Evolutionary conservation across 306 rosid species (phyloP).

Genomic region (Begonia peltatifolia): DNA sequence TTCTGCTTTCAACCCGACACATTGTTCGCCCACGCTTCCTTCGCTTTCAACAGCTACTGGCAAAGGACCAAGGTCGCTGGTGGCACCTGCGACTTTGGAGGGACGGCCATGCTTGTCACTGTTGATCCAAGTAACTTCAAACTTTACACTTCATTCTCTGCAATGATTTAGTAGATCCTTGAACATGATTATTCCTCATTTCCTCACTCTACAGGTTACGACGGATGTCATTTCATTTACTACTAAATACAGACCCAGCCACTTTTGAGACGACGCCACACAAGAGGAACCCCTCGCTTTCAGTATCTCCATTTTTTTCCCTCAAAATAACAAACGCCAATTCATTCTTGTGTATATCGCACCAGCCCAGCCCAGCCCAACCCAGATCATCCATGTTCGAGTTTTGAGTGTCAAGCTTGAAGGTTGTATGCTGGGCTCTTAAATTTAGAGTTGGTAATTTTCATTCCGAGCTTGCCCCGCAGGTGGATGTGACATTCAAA

Average conservation of each 20-base stretch:
- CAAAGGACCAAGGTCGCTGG: slow-evolving; percentile 63
- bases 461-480: too few relatives aligned
- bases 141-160: not conserved
- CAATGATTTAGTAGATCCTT: not conserved
- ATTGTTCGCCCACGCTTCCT: slow-evolving; percentile 69
- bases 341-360: too few relatives aligned
- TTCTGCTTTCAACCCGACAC: slow-evolving; percentile 57
- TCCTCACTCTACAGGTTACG: not conserved
- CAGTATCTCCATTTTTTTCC: too few relatives aligned
- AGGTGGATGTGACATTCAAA: too few relatives aligned
- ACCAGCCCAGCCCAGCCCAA: too few relatives aligned
- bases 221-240: not conserved
- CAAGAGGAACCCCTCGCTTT: too few relatives aligned
- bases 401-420: too few relatives aligned
- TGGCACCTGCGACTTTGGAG: slow-evolving; percentile 77
- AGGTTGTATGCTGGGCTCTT: too few relatives aligned
- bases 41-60: slow-evolving; percentile 86
- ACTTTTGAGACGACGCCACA: too few relatives aligned
- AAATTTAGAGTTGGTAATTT: too few relatives aligned
- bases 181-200: not conserved
- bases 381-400: too few relatives aligned
- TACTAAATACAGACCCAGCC: not conserved
- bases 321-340: too few relatives aligned
- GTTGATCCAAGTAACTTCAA: slow-evolving; percentile 63
- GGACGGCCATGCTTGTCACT: slow-evolving; percentile 66